Evolutionary conservation across 495 filamentous ascomycete genomes (phyloP).

Genomic region (Penicillium samsonianum): DNA sequence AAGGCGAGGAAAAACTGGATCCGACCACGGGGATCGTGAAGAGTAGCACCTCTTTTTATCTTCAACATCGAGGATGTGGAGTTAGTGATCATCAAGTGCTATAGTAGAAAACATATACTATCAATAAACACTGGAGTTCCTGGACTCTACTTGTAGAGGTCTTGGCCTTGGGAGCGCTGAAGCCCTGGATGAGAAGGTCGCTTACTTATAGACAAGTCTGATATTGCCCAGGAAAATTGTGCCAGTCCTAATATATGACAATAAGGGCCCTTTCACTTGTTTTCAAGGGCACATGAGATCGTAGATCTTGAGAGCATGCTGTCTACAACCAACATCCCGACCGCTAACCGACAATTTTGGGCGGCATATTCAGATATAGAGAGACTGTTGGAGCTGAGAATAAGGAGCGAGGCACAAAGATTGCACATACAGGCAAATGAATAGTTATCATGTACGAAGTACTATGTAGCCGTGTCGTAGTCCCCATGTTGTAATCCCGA

Average conservation of each 20-base stretch:
- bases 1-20: no score
- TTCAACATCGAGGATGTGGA: background rate
- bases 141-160: no score
- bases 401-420: background rate
- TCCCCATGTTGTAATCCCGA: background rate
- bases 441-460: background rate
- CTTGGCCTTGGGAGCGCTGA: no score
- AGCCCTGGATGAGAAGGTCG: no score
- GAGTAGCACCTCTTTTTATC: background rate
- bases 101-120: background rate
- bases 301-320: background rate
- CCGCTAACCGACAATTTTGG: background rate
- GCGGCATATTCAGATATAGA: background rate
- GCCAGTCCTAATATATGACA: no score
- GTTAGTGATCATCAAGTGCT: no score
- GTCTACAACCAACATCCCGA: background rate
- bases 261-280: no score
- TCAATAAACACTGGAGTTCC: no score
- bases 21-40: no score
- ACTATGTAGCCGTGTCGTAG: background rate
- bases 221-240: no score
- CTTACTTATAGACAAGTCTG: no score
- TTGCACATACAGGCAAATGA: background rate
- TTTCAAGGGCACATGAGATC: no score
- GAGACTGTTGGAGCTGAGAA: background rate